phyloP scores from a whole-genome alignment of 2,329 filamentous ascomycete species.

The Leptographium flavum region DNA sequence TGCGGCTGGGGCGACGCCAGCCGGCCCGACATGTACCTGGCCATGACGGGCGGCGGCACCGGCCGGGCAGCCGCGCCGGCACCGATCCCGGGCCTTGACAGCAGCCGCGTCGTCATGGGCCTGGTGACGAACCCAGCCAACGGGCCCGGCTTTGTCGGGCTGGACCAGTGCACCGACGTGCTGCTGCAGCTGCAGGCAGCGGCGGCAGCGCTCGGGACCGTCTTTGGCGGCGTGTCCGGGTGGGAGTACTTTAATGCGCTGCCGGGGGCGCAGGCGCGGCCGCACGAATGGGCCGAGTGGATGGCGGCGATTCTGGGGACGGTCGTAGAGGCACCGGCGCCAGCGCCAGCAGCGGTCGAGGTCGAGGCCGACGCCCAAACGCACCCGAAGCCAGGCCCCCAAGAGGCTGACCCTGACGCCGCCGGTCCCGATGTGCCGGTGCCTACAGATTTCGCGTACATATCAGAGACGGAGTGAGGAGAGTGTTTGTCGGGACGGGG shows the following conservation, averaged over 20 bases:
- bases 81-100: conserved; percentile 44
- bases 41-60: conserved; percentile 37
- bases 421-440: conserved; percentile 12
- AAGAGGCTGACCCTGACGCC: conserved; percentile 15
- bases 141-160: conserved; percentile 50
- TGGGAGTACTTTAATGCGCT: conserved; percentile 76
- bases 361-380: no score
- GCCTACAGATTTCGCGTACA: conserved; percentile 18
- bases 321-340: not conserved
- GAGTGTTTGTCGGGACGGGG: no score
- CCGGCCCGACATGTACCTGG: conserved; percentile 31
- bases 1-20: conserved; percentile 63
- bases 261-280: conserved; percentile 40
- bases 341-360: no score
- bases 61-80: conserved; percentile 55
- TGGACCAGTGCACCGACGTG: conserved; percentile 40
- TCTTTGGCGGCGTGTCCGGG: conserved; percentile 68
- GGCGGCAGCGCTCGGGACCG: not conserved
- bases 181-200: conserved; percentile 31
- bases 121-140: conserved; percentile 62
- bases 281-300: conserved; percentile 60
- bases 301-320: conserved; percentile 34
- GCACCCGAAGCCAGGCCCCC: no score
- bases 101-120: conserved; percentile 57
- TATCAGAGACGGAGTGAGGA: conserved; percentile 13